Percentiles rank a stretch among this genome's conserved stretches.
These are phyloP conservation scores for Tanacetum coccineum DNA, from an alignment of 129 eudicot genomes.

Conservation along the genomic window DNA sequence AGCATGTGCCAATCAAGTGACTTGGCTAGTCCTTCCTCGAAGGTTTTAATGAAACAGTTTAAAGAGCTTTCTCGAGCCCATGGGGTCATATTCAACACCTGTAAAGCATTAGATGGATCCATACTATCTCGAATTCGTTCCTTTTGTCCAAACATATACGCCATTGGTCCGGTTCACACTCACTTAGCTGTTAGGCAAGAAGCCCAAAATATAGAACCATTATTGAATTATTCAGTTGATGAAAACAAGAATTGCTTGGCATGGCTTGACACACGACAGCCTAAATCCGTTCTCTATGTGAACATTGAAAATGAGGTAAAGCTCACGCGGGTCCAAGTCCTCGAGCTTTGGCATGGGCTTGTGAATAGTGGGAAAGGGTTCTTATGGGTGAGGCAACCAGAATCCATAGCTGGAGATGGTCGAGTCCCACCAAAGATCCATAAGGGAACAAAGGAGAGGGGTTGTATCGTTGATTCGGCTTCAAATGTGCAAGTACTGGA, in stretches of 20 bases:
- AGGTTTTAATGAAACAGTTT: conserved; percentile 16
- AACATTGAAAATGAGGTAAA: conserved; percentile 41
- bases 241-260: conserved; percentile 34
- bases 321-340: conserved; percentile 30
- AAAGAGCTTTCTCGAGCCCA: conserved; percentile 33
- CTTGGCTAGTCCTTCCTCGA: conserved; percentile 24
- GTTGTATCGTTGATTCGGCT: conserved; percentile 47
- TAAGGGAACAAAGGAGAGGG: conserved; percentile 29
- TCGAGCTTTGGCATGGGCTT: conserved; percentile 58
- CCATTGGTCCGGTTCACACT: conserved; percentile 59
- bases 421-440: conserved; percentile 27
- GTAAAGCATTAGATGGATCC: conserved; percentile 51
- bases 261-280: conserved; percentile 47
- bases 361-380: conserved; percentile 37
- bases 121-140: conserved; percentile 38
- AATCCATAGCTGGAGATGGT: conserved; percentile 12
- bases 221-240: conserved; percentile 38
- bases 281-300: conserved; percentile 46
- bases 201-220: conserved; percentile 2
- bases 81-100: conserved; percentile 59
- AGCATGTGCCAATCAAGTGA: conserved; percentile 33
- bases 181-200: conserved; percentile 33
- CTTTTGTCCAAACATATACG: conserved; percentile 44
- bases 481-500: conserved; percentile 56
- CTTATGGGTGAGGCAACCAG: conserved; percentile 43